Base-by-base conservation (phyloP, 805 yeast genomes). In the Metschnikowia amazonensis region DNA sequence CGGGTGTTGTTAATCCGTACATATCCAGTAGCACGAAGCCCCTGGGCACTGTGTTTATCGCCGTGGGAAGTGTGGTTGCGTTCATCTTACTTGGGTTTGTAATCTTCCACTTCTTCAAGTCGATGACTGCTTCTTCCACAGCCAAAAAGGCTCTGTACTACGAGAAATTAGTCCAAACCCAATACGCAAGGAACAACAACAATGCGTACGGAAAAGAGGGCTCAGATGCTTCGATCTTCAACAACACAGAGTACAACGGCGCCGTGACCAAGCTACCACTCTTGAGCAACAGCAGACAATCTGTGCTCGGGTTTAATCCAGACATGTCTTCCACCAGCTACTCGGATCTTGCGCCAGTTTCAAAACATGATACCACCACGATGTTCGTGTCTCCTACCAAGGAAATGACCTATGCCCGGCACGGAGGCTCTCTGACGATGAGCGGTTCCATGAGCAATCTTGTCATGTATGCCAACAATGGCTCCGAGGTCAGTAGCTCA, bases 321-420 rank as follows among this genome's bases (percentile, higher is more conserved):
- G 42, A 39, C 8, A 9, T 39, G 16, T 65, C 71, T 8, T 64
- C 69, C 14, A 60, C 69, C 23, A 66, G 63, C 49, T 60, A 58
- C 39, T 59, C 65, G 11, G 70, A 65, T 16, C 49, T 51, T 10
- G 67, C 57, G 13, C 42, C 47, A 4, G 61, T 72, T 0, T 53
- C 70, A 10, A 65, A 66, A 46, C 65, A 67, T 44, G 78, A 73
- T 49, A 63, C 69, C 53, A 72, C 77, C 31, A 68, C 60, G 43
- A 72, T 83, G 76, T 87, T 84, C 63, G 78, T 86, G 43, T 86
- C 94, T 2, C 95, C 95, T 28, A 87, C 95, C 1, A 82, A 82
- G 14, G 89, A 85, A 56, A 76, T 82, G 77, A 70, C 70, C 45
- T 76, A 74, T 54, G 70, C 66, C 54, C 63, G 70, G 35, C 61